Base-by-base conservation (phyloP, 805 yeast species). In the Yarrowia sp. region DNA sequence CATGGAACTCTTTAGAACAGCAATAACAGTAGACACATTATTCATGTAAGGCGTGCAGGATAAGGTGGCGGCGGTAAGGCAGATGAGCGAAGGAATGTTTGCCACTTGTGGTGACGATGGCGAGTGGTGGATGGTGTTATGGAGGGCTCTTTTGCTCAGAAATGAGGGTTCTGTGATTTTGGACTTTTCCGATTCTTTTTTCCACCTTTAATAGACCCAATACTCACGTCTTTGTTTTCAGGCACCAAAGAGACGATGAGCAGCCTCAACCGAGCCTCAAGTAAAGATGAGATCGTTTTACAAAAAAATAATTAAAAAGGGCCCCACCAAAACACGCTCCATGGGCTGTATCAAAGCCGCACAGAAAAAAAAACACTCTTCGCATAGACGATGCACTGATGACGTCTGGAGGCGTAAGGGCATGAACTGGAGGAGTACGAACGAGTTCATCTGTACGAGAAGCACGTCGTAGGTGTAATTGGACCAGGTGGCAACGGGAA, bases 31-130 rank as follows among this genome's bases (percentile, higher is more conserved):
- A 30, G 24, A 19, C 54, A 48, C 54, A 21, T 48, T 30, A 48
- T 48, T 48, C 36, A 48, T 48, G 54, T 48, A 32, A 30, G 38
- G 54, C 38, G 28, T 48, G 54, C 54, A 48, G 54, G 54, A 48
- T 48, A 48, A 48, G 54, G 54, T 48, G 54, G 54, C 52, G 52
- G 52, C 16, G 33, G 33, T 46, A 36, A 30, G 33, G 52, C 35
- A n/a, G 51, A 44, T 16, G 21, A 14, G 17, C 5, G 16, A n/a
- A n/a, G 19, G 11, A 11, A n/a, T 36, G 8, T 19, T 38, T 38
- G 43, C 24, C 43, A 38, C 43, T 10, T 9, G 24, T 17, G 7
- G 19, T 14, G 40, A 17, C 3, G 7, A 16, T 16, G 17, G 38
- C n/a, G 38, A 16, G 38, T n/a, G n/a, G n/a, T n/a, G n/a, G n/a